These are phyloP conservation scores for Taxillus chinensis DNA, from an alignment of 164 flowering plant genomes.

Conservation along the genomic window DNA sequence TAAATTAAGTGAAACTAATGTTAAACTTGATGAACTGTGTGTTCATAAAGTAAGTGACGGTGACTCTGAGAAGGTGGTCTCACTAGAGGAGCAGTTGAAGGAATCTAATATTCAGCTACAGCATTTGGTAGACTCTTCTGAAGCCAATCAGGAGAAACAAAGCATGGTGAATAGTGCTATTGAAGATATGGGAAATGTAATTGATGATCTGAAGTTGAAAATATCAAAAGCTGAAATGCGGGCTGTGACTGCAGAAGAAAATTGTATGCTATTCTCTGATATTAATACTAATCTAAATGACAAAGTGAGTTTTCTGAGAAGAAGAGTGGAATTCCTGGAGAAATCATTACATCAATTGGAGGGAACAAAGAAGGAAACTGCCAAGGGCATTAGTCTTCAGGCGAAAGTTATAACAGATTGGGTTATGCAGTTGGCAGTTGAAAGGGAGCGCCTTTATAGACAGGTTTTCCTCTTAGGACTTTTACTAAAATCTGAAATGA, in stretches of 20 bases:
- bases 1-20: conserved; percentile 34
- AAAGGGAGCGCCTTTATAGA: conserved; percentile 77
- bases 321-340: conserved; percentile 47
- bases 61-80: conserved; percentile 22
- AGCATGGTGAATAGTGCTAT: conserved; percentile 38
- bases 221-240: conserved; percentile 38
- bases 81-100: conserved; percentile 34
- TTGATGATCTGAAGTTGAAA: conserved; percentile 42
- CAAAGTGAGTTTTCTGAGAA: conserved; percentile 35
- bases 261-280: conserved; percentile 44
- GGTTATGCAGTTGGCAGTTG: conserved; percentile 60
- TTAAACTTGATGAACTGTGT: conserved; percentile 37
- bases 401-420: conserved; percentile 56
- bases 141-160: conserved; percentile 60
- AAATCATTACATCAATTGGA: conserved; percentile 53
- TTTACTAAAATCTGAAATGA: background rate
- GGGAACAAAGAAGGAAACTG: conserved; percentile 44
- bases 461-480: conserved; percentile 37
- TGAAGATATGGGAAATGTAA: conserved; percentile 52
- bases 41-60: conserved; percentile 33
- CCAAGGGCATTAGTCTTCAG: conserved; percentile 45
- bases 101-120: conserved; percentile 35
- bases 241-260: conserved; percentile 49
- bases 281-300: conserved; percentile 39
- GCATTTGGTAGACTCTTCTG: conserved; percentile 46